A percentile compares a stretch with the other conserved stretches of the same genome.
Evolutionary conservation across 2,329 filamentous ascomycete species (phyloP).

Genomic region (Cordyceps cateniannulata): DNA sequence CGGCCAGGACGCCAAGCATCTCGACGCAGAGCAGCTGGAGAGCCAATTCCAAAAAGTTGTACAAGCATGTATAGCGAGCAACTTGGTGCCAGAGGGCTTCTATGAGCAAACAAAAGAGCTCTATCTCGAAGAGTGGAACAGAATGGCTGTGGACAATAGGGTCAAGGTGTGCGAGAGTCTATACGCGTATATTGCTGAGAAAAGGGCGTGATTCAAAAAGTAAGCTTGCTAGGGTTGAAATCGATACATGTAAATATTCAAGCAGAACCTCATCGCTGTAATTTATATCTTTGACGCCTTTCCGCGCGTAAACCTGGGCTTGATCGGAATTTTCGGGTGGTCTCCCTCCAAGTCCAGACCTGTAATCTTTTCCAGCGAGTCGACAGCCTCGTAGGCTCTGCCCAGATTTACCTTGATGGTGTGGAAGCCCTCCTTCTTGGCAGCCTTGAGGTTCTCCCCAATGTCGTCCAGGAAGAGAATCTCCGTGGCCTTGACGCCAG

Average conservation of each 20-base stretch:
- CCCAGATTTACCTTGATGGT: constrained; percentile 84
- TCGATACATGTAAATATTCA: background rate
- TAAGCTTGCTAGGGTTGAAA: constrained; percentile 11
- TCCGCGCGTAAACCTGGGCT: constrained; percentile 26
- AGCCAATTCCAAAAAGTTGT: background rate
- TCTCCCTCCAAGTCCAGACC: constrained; percentile 56
- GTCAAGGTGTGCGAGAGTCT: constrained; percentile 18
- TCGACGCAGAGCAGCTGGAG: constrained; percentile 4
- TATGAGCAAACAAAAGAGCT: constrained; percentile 19
- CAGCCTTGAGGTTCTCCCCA: constrained; percentile 83
- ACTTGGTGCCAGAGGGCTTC: constrained; percentile 13
- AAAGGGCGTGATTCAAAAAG: background rate
- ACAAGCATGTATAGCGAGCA: background rate
- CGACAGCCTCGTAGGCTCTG: constrained; percentile 71
- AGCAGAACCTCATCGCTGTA: background rate
- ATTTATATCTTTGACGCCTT: constrained; percentile 39
- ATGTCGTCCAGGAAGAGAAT: constrained; percentile 91
- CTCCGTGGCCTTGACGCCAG: constrained; percentile 54
- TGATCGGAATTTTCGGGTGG: constrained; percentile 44
- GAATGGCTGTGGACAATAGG: constrained; percentile 23
- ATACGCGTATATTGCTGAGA: constrained; percentile 19
- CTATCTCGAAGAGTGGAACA: constrained; percentile 26
- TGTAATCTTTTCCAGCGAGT: constrained; percentile 68
- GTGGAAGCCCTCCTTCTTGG: constrained; percentile 63
- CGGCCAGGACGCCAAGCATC: constrained; percentile 19